Evolutionary conservation across 2,329 filamentous ascomycete species (phyloP).

Genomic region (Aspergillus clavatus): DNA sequence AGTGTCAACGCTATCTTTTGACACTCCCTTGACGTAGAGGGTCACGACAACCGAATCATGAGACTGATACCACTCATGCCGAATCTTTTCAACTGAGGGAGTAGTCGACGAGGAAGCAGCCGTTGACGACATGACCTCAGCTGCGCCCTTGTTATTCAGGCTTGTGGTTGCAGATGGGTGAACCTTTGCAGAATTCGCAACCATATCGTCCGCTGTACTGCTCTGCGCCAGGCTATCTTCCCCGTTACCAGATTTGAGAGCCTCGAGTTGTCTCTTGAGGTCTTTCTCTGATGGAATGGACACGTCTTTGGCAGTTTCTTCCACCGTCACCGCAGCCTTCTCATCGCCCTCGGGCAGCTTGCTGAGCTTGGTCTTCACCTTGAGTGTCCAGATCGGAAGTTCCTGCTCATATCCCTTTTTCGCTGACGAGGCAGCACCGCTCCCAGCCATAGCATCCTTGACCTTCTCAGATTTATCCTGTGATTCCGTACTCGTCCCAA

Average conservation of each 20-base stretch:
- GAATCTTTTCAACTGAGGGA: conserved; percentile 52
- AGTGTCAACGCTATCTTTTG: conserved; percentile 51
- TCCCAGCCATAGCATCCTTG: conserved; percentile 26
- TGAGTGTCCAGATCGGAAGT: conserved; percentile 55
- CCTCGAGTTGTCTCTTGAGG: conserved; percentile 31
- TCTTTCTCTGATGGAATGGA: conserved; percentile 41
- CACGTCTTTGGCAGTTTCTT: conserved; percentile 50
- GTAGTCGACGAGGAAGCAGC: conserved; percentile 7
- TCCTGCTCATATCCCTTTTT: conserved; percentile 29
- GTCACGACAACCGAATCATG: conserved; percentile 57
- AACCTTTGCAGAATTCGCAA: background rate
- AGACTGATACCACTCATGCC: conserved; percentile 66
- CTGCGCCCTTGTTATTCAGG: conserved; percentile 3
- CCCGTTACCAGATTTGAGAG: conserved; percentile 25
- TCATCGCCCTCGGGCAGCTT: conserved; percentile 48
- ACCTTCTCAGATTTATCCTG: conserved; percentile 25
- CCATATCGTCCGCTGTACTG: conserved; percentile 3
- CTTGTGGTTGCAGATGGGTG: conserved; percentile 2
- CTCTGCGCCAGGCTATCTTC: conserved; percentile 1
- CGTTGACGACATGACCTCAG: background rate
- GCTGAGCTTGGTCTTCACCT: conserved; percentile 50
- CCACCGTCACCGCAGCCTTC: conserved; percentile 41
- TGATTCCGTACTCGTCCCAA: conserved; percentile 44
- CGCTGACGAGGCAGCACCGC: conserved; percentile 6
- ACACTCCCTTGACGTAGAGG: conserved; percentile 61